Evolutionary conservation across 768 basidiomycete species (phyloP).

Genomic region (Termitomyces bulborhizus): DNA sequence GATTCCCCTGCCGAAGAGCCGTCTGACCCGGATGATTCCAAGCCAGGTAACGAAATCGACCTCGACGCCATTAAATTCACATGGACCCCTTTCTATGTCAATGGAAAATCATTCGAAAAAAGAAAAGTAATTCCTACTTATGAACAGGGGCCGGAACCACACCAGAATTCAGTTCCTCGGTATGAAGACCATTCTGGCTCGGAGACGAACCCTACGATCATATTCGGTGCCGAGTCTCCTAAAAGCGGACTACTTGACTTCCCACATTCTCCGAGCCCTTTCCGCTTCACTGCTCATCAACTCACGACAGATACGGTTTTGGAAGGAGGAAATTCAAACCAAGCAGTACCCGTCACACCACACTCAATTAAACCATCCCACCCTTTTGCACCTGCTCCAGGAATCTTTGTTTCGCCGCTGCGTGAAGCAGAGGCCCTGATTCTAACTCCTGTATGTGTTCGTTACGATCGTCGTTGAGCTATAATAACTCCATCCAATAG

Average conservation of each 20-base stretch:
- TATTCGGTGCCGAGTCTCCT: neutral
- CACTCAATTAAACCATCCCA: neutral
- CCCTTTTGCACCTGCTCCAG: slow-evolving; percentile 29
- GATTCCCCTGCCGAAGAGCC: slow-evolving; percentile 49
- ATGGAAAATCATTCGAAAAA: slow-evolving; percentile 19
- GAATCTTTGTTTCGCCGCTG: slow-evolving; percentile 31
- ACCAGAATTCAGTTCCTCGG: neutral
- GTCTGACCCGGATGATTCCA: slow-evolving; percentile 30
- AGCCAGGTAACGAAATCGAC: slow-evolving; percentile 30
- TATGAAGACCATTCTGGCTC: neutral
- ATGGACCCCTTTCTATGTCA: slow-evolving; percentile 43
- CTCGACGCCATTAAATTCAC: slow-evolving; percentile 42
- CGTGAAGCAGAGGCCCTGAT: slow-evolving; percentile 6
- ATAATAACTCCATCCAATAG: neutral
- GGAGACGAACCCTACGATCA: neutral
- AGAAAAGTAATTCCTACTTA: neutral
- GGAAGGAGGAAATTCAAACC: neutral
- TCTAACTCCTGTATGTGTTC: neutral
- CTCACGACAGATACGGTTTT: neutral
- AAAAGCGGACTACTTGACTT: slow-evolving; percentile 5
- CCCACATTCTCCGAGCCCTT: slow-evolving; percentile 18
- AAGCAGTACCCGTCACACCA: neutral
- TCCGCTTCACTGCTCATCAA: slow-evolving; percentile 20
- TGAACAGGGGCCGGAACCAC: neutral
- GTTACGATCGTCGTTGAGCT: neutral